phyloP scores from a whole-genome alignment of 2,329 filamentous ascomycete genomes.

The Hortaea werneckii region DNA sequence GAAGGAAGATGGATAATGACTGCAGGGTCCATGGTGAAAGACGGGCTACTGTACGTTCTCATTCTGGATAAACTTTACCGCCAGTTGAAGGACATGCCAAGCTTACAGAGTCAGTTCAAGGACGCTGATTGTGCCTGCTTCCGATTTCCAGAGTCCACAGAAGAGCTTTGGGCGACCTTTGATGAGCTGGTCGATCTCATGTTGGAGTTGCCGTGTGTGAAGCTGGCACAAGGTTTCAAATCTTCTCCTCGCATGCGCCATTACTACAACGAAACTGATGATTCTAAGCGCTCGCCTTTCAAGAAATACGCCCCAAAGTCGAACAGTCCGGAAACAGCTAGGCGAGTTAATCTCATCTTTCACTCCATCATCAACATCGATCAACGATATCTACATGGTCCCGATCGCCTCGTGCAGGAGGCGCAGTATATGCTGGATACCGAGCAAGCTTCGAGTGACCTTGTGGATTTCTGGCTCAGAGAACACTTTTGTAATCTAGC shows the following conservation, averaged over 20 bases:
- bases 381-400: neutral
- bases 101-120: constrained; percentile 29
- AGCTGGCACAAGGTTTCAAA: constrained; percentile 8
- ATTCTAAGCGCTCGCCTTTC: neutral
- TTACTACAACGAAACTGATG: neutral
- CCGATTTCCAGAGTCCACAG: constrained; percentile 22
- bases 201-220: constrained; percentile 3
- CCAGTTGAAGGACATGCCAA: constrained; percentile 8
- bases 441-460: constrained; percentile 12
- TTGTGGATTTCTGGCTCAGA: constrained; percentile 16
- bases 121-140: constrained; percentile 29
- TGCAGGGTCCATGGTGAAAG: constrained; percentile 8
- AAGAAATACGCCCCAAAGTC: neutral
- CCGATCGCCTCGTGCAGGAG: constrained; percentile 18
- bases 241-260: constrained; percentile 12
- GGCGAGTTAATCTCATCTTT: neutral
- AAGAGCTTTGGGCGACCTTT: constrained; percentile 34
- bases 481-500: constrained; percentile 19
- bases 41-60: constrained; percentile 11
- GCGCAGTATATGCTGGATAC: constrained; percentile 21
- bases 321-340: neutral
- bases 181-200: constrained; percentile 13
- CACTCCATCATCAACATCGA: neutral
- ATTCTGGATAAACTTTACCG: constrained; percentile 12
- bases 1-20: constrained; percentile 8